phyloP scores from a whole-genome alignment of 495 filamentous ascomycete genomes.

The Thermothielavioides terrestris region DNA sequence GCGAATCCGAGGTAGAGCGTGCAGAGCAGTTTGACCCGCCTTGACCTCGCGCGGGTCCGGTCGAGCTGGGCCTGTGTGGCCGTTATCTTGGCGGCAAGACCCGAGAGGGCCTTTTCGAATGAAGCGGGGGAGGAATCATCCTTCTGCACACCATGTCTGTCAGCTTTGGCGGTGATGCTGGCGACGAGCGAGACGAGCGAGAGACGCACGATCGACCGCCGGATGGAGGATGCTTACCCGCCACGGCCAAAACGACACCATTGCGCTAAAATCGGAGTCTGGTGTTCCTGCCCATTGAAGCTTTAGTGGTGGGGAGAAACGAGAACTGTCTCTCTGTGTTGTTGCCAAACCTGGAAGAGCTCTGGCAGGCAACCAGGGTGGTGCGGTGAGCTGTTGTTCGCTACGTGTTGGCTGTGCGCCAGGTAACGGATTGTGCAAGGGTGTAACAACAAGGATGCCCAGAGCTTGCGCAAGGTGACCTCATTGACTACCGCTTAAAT shows the following conservation, averaged over 20 bases:
- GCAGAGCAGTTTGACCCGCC: slow-evolving; percentile 77
- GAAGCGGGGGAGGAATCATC: slow-evolving; percentile 77
- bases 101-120: slow-evolving; percentile 83
- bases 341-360: neutral
- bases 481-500: slow-evolving; percentile 10
- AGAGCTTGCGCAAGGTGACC: slow-evolving; percentile 10
- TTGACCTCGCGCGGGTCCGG: slow-evolving; percentile 54
- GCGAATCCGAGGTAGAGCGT: slow-evolving; percentile 84
- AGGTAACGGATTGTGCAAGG: too few relatives aligned
- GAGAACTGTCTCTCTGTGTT: neutral
- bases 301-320: neutral
- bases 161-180: slow-evolving; percentile 6
- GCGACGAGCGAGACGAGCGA: slow-evolving; percentile 44
- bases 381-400: too few relatives aligned
- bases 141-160: slow-evolving; percentile 41
- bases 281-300: neutral
- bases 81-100: slow-evolving; percentile 72
- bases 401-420: too few relatives aligned
- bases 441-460: slow-evolving; percentile 6
- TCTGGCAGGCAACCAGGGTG: neutral
- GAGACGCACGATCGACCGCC: too few relatives aligned
- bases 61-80: slow-evolving; percentile 63
- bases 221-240: slow-evolving; percentile 14
- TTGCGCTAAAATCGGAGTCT: slow-evolving; percentile 23
- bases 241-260: slow-evolving; percentile 73